Evolutionary conservation across 352 stramenopile genomes (phyloP), one percentile per base, ranked within the genome.

Genomic region (Pythium plurisporium): DNA sequence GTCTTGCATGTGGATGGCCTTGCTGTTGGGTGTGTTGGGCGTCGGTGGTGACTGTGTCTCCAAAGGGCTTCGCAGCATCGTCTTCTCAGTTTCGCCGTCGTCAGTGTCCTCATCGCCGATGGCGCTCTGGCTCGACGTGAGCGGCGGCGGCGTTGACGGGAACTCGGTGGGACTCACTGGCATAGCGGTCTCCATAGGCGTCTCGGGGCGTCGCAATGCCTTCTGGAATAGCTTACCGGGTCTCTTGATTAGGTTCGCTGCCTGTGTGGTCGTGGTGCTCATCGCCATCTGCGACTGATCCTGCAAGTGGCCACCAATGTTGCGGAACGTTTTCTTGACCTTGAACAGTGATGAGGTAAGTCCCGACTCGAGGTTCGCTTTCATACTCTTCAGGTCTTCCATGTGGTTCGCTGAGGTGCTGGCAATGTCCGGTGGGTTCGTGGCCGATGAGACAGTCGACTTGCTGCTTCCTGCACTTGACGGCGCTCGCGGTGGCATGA

Each of bases 331-430:
- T 30, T 72, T 82, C 49, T 88, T 89, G 31, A 92, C 79, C 58
- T 90, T 90, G 40, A 76, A 73, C 15, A 89, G 59, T 5, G 79
- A 89, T 8, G 67, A 78, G 45, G 85, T 90, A 19, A 92, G 69
- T 40, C 77, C 89, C 17, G 79, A 89, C 11, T 79, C 76, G 27
- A 92, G 67, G 37, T 92, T 89, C 3, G 72, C 69, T 55, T 86
- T 89, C 44, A 86, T 86, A 44, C 73, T 84, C 55, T 88, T 87
- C 25, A 91, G 50, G 37, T 89, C 79, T 49, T 89, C 77, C 51
- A 89, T 81, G 53, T 47, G 62, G 0, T 49, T 66, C 5, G 33
- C 51, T 12, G 40, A 49, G 22, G 29, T 46, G 30, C 17, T 23
- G 5, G 30, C 17, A 2, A 38, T 37, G 27, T 43, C 49, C 12